These are phyloP conservation scores for Chlorella sp. DNA, from an alignment of 139 green algal genomes.

Conservation along the genomic window DNA sequence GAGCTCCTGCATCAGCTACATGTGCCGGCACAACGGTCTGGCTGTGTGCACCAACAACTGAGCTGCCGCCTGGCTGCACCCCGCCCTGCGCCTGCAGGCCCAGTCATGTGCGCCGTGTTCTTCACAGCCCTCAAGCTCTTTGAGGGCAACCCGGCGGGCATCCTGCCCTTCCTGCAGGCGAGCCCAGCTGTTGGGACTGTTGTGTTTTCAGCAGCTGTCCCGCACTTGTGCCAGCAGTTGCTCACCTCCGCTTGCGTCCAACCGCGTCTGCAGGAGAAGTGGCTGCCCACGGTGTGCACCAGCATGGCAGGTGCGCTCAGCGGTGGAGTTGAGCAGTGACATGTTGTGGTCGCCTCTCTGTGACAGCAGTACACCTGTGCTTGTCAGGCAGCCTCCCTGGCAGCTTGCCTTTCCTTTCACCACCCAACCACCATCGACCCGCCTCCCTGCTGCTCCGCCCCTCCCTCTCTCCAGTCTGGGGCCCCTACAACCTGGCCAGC, in stretches of 20 bases:
- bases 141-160: conserved; percentile 13
- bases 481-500: not conserved
- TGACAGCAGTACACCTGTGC: too few relatives aligned
- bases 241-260: not conserved
- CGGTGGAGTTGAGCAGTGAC: not conserved
- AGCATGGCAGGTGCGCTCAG: not conserved
- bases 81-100: not conserved
- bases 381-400: too few relatives aligned
- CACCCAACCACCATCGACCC: too few relatives aligned
- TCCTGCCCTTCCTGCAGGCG: conserved; percentile 32
- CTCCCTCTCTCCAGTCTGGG: not conserved
- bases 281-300: conserved; percentile 35
- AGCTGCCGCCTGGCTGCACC: not conserved
- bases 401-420: too few relatives aligned
- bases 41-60: too few relatives aligned
- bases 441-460: too few relatives aligned
- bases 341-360: too few relatives aligned
- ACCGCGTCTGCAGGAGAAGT: conserved; percentile 16
- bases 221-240: not conserved
- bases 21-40: not conserved
- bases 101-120: not conserved
- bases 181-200: too few relatives aligned
- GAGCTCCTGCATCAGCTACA: too few relatives aligned
- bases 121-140: conserved; percentile 22
- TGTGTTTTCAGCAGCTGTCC: too few relatives aligned